Percentiles rank a stretch among this genome's conserved stretches.
phyloP scores from a whole-genome alignment of 108 stramenopile genomes.

The Mediolabrus comicus region DNA sequence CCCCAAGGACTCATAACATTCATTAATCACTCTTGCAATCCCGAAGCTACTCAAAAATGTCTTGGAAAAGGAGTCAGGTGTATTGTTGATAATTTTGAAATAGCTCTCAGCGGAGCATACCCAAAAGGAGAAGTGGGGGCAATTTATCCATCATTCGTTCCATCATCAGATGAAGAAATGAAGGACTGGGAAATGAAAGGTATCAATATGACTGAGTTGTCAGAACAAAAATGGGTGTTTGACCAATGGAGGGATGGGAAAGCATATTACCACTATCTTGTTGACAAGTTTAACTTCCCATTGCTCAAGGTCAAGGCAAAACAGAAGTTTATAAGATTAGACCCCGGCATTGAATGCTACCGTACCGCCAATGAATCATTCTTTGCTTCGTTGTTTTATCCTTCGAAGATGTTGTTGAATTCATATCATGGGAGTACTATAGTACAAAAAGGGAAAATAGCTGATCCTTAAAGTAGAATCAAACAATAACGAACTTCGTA shows the following conservation, averaged over 20 bases:
- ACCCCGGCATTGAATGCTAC: too few relatives aligned
- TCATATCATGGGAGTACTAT: too few relatives aligned
- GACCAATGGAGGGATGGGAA: not conserved
- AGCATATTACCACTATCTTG: not conserved
- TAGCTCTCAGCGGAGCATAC: not conserved
- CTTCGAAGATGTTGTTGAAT: too few relatives aligned
- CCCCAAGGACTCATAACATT: not conserved
- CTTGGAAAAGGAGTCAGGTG: not conserved
- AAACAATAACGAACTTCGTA: too few relatives aligned
- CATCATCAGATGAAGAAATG: not conserved
- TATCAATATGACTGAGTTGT: not conserved
- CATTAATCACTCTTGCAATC: not conserved
- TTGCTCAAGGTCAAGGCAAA: not conserved
- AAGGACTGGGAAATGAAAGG: not conserved
- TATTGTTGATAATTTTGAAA: conserved; percentile 7
- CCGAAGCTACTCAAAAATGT: not conserved
- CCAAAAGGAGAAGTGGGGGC: not conserved
- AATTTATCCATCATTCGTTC: not conserved
- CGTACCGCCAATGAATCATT: too few relatives aligned
- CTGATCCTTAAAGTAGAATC: too few relatives aligned
- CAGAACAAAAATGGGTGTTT: too few relatives aligned
- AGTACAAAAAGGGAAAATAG: too few relatives aligned
- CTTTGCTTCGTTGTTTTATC: too few relatives aligned
- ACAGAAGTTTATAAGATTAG: too few relatives aligned
- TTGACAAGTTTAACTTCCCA: not conserved